Evolutionary conservation across 805 yeast species (phyloP).

Genomic region (Candida boleticola): DNA sequence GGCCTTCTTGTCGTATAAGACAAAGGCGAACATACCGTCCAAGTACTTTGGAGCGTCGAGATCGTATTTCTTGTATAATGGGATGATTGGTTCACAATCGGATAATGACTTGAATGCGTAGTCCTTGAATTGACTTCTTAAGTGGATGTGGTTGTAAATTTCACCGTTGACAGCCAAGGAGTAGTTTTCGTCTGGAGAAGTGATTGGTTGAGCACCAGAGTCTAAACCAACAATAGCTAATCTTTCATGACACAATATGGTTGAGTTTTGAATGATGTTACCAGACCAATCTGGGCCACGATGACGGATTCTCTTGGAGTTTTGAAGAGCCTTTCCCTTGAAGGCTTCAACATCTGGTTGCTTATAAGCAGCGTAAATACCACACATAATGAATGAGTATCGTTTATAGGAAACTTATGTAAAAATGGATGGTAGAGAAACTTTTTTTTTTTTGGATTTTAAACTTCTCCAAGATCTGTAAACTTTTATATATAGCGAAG

Average conservation of each 20-base stretch:
- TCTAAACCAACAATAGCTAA: conserved; percentile 96
- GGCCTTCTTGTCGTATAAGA: conserved; percentile 73
- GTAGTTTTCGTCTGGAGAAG: conserved; percentile 70
- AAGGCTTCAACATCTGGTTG: conserved; percentile 77
- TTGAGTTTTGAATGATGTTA: conserved; percentile 71
- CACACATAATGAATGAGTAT: no score
- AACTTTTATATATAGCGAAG: no score
- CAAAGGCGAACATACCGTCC: conserved; percentile 99
- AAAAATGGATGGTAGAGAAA: not conserved
- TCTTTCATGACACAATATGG: conserved; percentile 92
- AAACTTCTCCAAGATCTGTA: not conserved
- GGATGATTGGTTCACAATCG: conserved; percentile 98
- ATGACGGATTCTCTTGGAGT: conserved; percentile 92
- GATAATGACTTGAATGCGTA: conserved; percentile 82
- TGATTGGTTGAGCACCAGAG: conserved; percentile 97
- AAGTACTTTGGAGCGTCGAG: conserved; percentile 86
- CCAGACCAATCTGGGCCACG: conserved; percentile 99
- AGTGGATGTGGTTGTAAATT: conserved; percentile 91
- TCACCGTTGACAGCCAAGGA: conserved; percentile 93
- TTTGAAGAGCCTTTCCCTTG: conserved; percentile 84
- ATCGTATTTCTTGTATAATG: conserved; percentile 82
- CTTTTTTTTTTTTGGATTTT: not conserved
- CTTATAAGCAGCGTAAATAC: conserved; percentile 90
- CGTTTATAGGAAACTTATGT: not conserved
- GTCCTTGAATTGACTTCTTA: conserved; percentile 72